Evolutionary conservation across 108 stramenopile genomes (phyloP), one percentile per base, ranked within the genome.

Genomic region (Fragilariopsis cylindrus): DNA sequence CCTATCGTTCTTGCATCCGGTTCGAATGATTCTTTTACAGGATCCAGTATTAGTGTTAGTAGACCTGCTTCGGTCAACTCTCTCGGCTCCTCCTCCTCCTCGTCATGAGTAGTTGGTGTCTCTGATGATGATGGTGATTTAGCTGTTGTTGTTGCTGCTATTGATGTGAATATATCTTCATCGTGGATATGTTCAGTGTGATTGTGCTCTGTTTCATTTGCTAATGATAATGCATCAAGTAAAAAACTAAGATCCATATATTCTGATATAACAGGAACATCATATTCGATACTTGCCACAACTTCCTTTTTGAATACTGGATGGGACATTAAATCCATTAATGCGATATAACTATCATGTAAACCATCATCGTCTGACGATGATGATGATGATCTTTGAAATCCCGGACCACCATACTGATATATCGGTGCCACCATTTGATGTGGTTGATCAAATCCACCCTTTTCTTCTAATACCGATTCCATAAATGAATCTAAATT

Each of bases 281-380:
- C 69, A 50, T 76, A 76, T 70, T 76, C 76, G 30, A 76, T 56
- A 57, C 69, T 62, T 2, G 76, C 44, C 12, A 76, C 48, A 42
- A 76, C 69, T 60, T 76, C 76, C 49, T 76, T 76, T 21, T 63
- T 60, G 49, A 76, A 76, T 4, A 70, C 54, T 7, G 57, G 76
- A 44, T 76, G 69, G 7, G 69, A 15, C 44, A 48, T 63, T 6
- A 76, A 50, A 70, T 76, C 76, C 40, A 76, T 47, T 13, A 48
- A 50, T 13, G 60, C 57, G 5, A 76, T n/a, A 8, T 11, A 46
- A 19, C 3, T 13, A 44, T 69, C 52, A 43, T 63, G 21, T 9
- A 44, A 46, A 19, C 42, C 9, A 44, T 69, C 52, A 13, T 42
- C 15, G 41, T 60, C n/a, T 11, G 9, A 7, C 13, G 52, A 13